Percentiles rank a stretch among this genome's conserved stretches.
These are phyloP conservation scores for Lasiosphaeria miniovina DNA, from an alignment of 495 filamentous ascomycete species.

Conservation along the genomic window DNA sequence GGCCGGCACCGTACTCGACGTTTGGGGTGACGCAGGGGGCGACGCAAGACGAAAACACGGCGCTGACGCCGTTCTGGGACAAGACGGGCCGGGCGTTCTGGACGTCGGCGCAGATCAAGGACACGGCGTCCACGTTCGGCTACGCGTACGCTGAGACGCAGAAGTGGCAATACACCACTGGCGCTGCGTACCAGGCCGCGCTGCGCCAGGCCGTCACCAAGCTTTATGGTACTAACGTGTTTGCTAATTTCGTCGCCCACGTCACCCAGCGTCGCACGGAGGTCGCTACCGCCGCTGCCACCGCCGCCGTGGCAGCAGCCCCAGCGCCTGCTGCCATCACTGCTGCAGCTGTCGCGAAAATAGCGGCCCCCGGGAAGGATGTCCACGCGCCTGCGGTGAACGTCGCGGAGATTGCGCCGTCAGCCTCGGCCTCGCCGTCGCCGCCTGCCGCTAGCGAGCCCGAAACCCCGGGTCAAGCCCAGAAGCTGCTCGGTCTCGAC, in stretches of 20 bases:
- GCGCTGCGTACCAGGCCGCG: conserved; percentile 14
- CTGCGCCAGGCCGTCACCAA: conserved; percentile 16
- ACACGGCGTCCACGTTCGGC: conserved; percentile 40
- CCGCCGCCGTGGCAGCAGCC: conserved; percentile 3
- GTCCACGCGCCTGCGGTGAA: no score
- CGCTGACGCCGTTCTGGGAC: conserved; percentile 46
- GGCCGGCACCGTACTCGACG: conserved; percentile 46
- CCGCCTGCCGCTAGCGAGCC: no score
- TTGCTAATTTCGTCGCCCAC: conserved; percentile 24
- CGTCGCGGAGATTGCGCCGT: no score
- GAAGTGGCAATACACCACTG: conserved; percentile 19
- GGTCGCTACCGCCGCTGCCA: background rate
- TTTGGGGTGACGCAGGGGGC: conserved; percentile 45
- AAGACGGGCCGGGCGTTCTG: conserved; percentile 41
- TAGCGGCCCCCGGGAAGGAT: no score
- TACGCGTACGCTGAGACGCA: conserved; percentile 62
- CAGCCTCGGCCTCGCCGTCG: no score
- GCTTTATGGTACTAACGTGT: conserved; percentile 29
- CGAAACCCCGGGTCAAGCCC: no score
- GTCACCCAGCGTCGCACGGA: conserved; percentile 5
- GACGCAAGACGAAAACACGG: conserved; percentile 35
- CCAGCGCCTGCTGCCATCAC: background rate
- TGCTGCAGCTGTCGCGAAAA: background rate
- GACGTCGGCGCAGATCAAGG: conserved; percentile 41
- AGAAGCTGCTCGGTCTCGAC: no score